Percentiles rank a stretch among this genome's conserved stretches.
Evolutionary conservation across 768 basidiomycete species (phyloP).

Genomic region (Russula foetens): DNA sequence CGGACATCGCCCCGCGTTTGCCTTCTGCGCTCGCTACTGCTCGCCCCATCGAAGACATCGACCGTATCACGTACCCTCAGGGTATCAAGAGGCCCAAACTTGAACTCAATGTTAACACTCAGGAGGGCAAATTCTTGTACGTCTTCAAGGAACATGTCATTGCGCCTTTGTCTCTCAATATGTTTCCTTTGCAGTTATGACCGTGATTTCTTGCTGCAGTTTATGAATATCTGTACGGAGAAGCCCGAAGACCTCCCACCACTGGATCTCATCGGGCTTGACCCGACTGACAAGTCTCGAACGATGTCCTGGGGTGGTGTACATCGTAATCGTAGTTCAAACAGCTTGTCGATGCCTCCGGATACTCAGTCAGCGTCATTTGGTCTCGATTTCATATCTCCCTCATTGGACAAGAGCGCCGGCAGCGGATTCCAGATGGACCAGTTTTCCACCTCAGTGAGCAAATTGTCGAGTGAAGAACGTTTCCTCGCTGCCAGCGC

Average conservation of each 20-base stretch:
- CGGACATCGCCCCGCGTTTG: conserved; percentile 37
- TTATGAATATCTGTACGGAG: conserved; percentile 91
- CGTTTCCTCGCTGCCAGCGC: conserved; percentile 41
- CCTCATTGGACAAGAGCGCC: conserved; percentile 28
- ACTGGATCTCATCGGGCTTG: conserved; percentile 86
- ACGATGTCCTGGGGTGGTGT: conserved; percentile 55
- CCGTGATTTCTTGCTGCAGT: conserved; percentile 94
- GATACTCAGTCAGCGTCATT: conserved; percentile 39
- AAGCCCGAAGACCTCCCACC: conserved; percentile 87
- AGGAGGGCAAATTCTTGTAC: conserved; percentile 86
- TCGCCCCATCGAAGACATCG: conserved; percentile 76
- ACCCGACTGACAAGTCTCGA: conserved; percentile 50
- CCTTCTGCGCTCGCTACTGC: conserved; percentile 75
- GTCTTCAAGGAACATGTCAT: conserved; percentile 3
- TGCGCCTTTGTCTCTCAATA: background rate
- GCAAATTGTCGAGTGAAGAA: conserved; percentile 63
- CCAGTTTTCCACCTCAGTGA: conserved; percentile 46
- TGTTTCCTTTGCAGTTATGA: conserved; percentile 61
- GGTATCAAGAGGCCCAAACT: conserved; percentile 73
- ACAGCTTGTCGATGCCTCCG: conserved; percentile 33
- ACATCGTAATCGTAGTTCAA: conserved; percentile 47
- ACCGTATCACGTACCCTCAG: conserved; percentile 70
- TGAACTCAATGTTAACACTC: conserved; percentile 76
- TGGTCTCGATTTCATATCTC: conserved; percentile 36
- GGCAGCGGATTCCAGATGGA: conserved; percentile 50